phyloP scores from a whole-genome alignment of 2,329 filamentous ascomycete genomes.

The Xylaria hypoxylon region DNA sequence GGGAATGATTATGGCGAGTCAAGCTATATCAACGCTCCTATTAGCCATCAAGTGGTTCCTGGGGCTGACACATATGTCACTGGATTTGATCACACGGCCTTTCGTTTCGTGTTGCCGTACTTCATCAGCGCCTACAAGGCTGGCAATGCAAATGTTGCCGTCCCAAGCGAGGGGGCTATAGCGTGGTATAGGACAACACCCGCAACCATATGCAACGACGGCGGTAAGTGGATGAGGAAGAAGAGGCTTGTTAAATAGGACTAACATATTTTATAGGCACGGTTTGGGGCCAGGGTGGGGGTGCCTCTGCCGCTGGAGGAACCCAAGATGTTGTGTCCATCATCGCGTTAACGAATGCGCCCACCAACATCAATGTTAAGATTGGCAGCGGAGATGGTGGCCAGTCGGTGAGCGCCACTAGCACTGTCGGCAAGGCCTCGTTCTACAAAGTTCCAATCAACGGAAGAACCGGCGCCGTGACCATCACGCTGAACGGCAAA shows the following conservation, averaged over 20 bases:
- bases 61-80: conserved; percentile 62
- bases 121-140: conserved; percentile 64
- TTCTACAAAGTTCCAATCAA: conserved; percentile 55
- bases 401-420: conserved; percentile 49
- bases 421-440: conserved; percentile 49
- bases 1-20: conserved; percentile 71
- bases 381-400: conserved; percentile 51
- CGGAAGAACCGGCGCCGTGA: conserved; percentile 55
- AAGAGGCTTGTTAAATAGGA: not conserved
- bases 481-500: conserved; percentile 53
- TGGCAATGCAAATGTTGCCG: conserved; percentile 50
- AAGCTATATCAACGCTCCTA: conserved; percentile 65
- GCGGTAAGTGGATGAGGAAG: conserved; percentile 52
- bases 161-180: conserved; percentile 46
- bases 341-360: conserved; percentile 52
- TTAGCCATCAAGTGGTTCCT: conserved; percentile 56
- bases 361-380: conserved; percentile 52
- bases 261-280: conserved; percentile 48
- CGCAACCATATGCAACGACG: conserved; percentile 50
- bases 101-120: conserved; percentile 61
- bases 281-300: conserved; percentile 54
- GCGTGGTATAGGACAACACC: conserved; percentile 50
- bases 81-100: conserved; percentile 61
- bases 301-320: conserved; percentile 51
- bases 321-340: conserved; percentile 60